phyloP scores from a whole-genome alignment of 1,284 basidiomycete species.

The Xerocomus amazonicus region DNA sequence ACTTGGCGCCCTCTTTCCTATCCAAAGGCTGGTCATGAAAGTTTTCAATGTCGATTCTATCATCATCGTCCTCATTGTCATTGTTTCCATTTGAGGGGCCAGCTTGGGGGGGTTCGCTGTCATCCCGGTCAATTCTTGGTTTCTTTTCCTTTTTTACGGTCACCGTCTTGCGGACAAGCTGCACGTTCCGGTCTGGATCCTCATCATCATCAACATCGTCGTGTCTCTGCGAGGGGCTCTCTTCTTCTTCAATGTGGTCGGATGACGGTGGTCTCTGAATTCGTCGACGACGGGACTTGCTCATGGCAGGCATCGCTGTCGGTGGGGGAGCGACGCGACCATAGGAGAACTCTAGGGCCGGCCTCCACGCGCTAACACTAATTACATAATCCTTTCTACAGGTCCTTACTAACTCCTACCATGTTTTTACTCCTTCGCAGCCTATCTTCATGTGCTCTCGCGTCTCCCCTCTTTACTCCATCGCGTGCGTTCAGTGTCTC shows the following conservation, averaged over 20 bases:
- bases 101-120: slow-evolving; percentile 13
- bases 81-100: slow-evolving; percentile 21
- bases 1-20: slow-evolving; percentile 44
- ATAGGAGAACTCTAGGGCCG: slow-evolving; percentile 35
- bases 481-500: slow-evolving; percentile 66
- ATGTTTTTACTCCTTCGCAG: slow-evolving; percentile 16
- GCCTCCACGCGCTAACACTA: slow-evolving; percentile 29
- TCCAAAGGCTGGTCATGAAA: slow-evolving; percentile 62
- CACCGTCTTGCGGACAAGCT: slow-evolving; percentile 34
- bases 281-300: slow-evolving; percentile 43
- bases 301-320: slow-evolving; percentile 41
- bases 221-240: slow-evolving; percentile 33
- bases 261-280: slow-evolving; percentile 42
- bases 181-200: slow-evolving; percentile 38
- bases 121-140: slow-evolving; percentile 24
- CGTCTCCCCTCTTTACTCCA: slow-evolving; percentile 18
- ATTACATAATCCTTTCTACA: slow-evolving; percentile 6
- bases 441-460: not conserved
- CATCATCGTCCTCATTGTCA: slow-evolving; percentile 38
- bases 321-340: slow-evolving; percentile 21
- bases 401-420: not conserved
- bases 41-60: slow-evolving; percentile 52
- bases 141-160: slow-evolving; percentile 45
- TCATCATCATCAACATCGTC: slow-evolving; percentile 45
- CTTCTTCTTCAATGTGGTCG: slow-evolving; percentile 64